These are phyloP conservation scores for Chamaecrista fasciculata DNA, from an alignment of 306 rosid species.

Conservation along the genomic window DNA sequence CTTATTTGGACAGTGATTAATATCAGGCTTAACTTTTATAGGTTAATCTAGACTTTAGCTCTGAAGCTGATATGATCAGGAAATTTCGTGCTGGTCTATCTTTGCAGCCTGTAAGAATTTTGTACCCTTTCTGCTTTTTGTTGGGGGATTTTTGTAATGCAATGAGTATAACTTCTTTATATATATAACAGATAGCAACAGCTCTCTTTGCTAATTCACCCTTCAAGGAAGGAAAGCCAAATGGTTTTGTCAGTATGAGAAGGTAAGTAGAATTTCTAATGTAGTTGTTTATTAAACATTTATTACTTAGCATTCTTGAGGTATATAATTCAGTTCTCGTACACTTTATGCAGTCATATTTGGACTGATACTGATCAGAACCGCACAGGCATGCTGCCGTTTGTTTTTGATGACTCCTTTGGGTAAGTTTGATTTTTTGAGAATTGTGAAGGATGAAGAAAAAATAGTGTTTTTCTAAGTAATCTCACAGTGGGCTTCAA, in stretches of 20 bases:
- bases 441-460: conserved; percentile 9
- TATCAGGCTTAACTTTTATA: conserved; percentile 29
- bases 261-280: conserved; percentile 45
- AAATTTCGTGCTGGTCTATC: conserved; percentile 92
- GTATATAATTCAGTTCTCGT: conserved; percentile 25
- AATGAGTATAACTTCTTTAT: conserved; percentile 30
- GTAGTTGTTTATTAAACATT: conserved; percentile 11
- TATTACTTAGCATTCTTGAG: conserved; percentile 14
- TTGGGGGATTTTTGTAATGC: conserved; percentile 11
- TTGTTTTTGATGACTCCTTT: conserved; percentile 85
- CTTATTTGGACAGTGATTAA: conserved; percentile 7
- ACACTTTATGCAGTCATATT: conserved; percentile 60
- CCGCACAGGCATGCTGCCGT: conserved; percentile 95
- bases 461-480: conserved; percentile 15
- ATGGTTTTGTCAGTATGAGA: conserved; percentile 92
- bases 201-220: conserved; percentile 97
- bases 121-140: conserved; percentile 9
- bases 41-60: conserved; percentile 94
- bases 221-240: conserved; percentile 85
- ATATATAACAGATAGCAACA: conserved; percentile 80
- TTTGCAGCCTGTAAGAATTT: conserved; percentile 84
- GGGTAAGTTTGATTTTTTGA: conserved; percentile 52
- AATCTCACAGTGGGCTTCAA: conserved; percentile 20
- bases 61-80: conserved; percentile 92
- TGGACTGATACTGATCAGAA: conserved; percentile 93